These are phyloP conservation scores for Lentinula aciculospora DNA, from an alignment of 768 basidiomycete genomes.

Conservation along the genomic window DNA sequence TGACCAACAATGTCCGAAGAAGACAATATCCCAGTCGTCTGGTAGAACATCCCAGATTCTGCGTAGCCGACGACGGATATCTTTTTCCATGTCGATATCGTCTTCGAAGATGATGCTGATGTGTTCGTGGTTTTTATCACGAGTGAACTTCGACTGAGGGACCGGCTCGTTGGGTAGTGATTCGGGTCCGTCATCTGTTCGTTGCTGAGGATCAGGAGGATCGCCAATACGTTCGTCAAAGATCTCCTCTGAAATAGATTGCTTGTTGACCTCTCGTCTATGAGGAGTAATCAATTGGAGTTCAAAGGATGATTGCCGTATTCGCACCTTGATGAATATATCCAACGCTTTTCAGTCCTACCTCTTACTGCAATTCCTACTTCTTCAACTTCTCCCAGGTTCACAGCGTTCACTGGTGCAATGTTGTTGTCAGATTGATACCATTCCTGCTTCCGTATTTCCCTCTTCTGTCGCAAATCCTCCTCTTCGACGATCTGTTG, in stretches of 20 bases:
- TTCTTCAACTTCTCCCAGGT: not conserved
- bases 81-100: constrained; percentile 7
- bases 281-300: not conserved
- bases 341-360: not conserved
- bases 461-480: not conserved
- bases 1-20: constrained; percentile 79
- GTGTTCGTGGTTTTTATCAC: not conserved
- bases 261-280: not conserved
- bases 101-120: constrained; percentile 7
- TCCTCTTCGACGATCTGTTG: not conserved
- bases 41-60: constrained; percentile 52
- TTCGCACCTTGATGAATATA: not conserved
- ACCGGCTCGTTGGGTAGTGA: not conserved
- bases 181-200: too few relatives aligned
- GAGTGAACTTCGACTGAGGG: not conserved
- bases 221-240: not conserved
- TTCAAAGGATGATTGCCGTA: too few relatives aligned
- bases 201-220: not conserved
- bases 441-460: not conserved
- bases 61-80: constrained; percentile 4
- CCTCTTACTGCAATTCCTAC: not conserved
- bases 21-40: constrained; percentile 65
- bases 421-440: not conserved
- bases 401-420: not conserved
- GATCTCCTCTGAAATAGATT: not conserved